Conservation (phyloP, 148 eudicot species). For the Amaranthus hypochondriacus region DNA sequence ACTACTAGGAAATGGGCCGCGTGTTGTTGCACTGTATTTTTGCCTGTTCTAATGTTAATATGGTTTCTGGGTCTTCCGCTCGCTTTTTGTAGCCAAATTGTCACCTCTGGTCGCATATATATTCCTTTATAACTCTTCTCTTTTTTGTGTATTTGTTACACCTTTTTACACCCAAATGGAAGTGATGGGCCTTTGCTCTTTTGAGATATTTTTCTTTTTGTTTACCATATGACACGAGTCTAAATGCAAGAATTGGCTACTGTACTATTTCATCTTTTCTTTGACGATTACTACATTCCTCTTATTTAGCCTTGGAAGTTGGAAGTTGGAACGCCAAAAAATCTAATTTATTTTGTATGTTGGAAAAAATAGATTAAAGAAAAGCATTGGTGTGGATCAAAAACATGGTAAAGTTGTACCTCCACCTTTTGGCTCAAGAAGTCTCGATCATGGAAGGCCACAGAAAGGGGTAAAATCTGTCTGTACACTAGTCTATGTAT, state of each 20-base stretch:
- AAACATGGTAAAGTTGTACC: slow-evolving; percentile 42
- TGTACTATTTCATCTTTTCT: background rate
- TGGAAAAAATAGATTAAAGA: slow-evolving; percentile 37
- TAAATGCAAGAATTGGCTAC: background rate
- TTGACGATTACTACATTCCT: no score
- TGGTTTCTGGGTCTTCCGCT: background rate
- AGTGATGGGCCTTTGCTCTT: background rate
- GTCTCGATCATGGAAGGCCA: slow-evolving; percentile 47
- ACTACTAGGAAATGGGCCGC: background rate
- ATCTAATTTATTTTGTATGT: background rate
- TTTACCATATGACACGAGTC: no score
- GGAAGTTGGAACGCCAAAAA: background rate
- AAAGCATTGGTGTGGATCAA: slow-evolving; percentile 27
- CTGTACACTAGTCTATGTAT: background rate
- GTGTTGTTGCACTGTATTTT: no score
- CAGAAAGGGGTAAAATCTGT: slow-evolving; percentile 43
- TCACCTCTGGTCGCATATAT: no score
- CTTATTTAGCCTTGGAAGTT: background rate
- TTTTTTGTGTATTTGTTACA: background rate
- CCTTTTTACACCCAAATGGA: background rate
- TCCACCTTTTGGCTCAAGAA: slow-evolving; percentile 42
- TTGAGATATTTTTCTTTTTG: background rate
- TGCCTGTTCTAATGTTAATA: background rate
- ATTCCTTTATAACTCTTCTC: background rate
- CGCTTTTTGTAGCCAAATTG: background rate